Base-by-base conservation (phyloP, 805 yeast species). In the Wickerhamiella brachini region DNA sequence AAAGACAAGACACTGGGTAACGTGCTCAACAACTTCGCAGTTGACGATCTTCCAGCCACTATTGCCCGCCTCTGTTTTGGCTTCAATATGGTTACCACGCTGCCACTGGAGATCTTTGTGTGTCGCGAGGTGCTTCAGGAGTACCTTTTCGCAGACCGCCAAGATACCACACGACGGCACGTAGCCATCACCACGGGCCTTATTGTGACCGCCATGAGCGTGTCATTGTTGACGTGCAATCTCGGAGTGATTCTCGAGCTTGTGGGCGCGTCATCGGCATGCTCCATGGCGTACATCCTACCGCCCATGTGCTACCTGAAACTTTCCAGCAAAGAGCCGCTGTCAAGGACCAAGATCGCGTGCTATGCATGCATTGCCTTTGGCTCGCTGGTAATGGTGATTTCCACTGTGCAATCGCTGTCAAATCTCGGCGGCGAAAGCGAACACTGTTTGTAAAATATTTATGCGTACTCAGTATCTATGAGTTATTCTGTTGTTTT, bases 211-310 rank as follows among this genome's bases (percentile, higher is more conserved):
- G 83, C 95, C 0, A 83, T 88, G 89, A 60, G 77, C 0, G 80
- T 87, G 1, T 75, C 97, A 0, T 68, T 90, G 31, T 67, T 80
- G 52, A 86, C 96, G 0, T 89, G 96, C 62, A 86, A 88, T 57
- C 71, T 89, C 51, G 97, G 97, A 1, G 84, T 93, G 12, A 81
- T 90, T 26, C 71, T 89, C 42, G 97, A 90, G 62, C 72, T 89
- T 2, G 88, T 87, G 31, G 97, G 97, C 1, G 89, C 96, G 0
- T 83, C 95, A 0, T 83, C 95, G 0, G 97, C 97, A 0, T 86
- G 95, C 18, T 71, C 85, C 39, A 81, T 90, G 83, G 97, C 97
- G 0, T 89, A 85, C 63, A 86, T 89, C 21, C 68, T 89, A 17
- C 97, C 97, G 0, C 95, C 96, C 2, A 64, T 82, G 63, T 89